These are phyloP conservation scores for Saccharomycopsis sp. DNA, from an alignment of 805 yeast species.

Conservation along the genomic window DNA sequence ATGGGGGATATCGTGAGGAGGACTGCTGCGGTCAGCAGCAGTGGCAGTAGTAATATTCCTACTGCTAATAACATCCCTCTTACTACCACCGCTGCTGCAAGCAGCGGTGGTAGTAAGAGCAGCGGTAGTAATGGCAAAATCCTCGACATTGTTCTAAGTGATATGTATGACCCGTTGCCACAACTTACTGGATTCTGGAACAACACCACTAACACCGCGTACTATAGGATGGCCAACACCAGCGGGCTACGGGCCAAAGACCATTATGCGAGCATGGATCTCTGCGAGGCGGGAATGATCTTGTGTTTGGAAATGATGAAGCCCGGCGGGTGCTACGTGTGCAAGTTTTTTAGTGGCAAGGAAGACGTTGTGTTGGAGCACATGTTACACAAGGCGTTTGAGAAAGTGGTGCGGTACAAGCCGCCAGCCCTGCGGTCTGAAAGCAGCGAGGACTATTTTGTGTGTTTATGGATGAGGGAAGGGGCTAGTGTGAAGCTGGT, in stretches of 20 bases:
- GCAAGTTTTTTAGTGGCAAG: conserved; percentile 78
- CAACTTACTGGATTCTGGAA: conserved; percentile 44
- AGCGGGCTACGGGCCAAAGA: conserved; percentile 75
- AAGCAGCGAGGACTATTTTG: conserved; percentile 75
- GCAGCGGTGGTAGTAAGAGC: no score
- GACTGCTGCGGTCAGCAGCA: no score
- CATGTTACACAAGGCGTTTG: conserved; percentile 50
- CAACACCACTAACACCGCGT: conserved; percentile 68
- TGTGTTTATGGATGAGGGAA: conserved; percentile 46
- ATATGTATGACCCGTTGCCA: conserved; percentile 68
- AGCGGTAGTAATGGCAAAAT: conserved; percentile 24
- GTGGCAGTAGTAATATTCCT: no score
- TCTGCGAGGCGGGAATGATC: conserved; percentile 84
- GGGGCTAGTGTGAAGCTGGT: conserved; percentile 34
- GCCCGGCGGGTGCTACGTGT: conserved; percentile 64
- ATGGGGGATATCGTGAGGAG: no score
- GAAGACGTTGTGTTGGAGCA: conserved; percentile 62
- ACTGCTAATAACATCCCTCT: conserved; percentile 22
- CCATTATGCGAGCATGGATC: conserved; percentile 67
- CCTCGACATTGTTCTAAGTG: conserved; percentile 68
- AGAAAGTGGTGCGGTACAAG: conserved; percentile 57
- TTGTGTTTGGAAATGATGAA: conserved; percentile 63
- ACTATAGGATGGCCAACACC: conserved; percentile 88
- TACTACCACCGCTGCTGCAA: no score
- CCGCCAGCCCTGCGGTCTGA: conserved; percentile 75